Evolutionary conservation across 2,329 filamentous ascomycete genomes (phyloP).

Genomic region (Microdochium paspali): DNA sequence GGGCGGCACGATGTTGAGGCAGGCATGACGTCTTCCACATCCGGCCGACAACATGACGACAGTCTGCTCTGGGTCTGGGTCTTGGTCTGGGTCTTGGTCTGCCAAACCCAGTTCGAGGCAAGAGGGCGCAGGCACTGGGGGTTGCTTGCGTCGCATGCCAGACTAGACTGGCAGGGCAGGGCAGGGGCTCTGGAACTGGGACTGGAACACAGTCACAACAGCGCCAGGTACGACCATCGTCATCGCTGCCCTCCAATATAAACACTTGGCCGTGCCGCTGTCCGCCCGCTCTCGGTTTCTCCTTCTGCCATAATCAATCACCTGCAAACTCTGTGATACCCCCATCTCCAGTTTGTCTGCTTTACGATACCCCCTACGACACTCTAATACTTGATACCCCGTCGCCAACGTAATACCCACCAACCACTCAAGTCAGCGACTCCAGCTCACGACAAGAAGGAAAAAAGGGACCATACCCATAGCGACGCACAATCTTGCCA

Average conservation of each 20-base stretch:
- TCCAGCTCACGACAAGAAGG: too few relatives aligned
- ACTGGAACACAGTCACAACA: too few relatives aligned
- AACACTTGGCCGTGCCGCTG: not conserved
- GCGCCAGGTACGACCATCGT: not conserved
- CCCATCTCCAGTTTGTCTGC: not conserved
- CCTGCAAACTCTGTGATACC: not conserved
- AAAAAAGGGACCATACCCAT: too few relatives aligned
- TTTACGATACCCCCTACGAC: too few relatives aligned
- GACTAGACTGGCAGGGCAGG: too few relatives aligned
- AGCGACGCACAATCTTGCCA: not conserved
- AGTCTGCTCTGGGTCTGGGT: too few relatives aligned
- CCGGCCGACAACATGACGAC: not conserved
- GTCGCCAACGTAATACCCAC: not conserved
- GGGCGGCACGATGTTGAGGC: not conserved
- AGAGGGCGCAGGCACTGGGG: too few relatives aligned
- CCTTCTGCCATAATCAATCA: not conserved
- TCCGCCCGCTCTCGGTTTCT: not conserved
- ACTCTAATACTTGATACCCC: not conserved
- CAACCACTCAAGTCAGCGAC: not conserved
- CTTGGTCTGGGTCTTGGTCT: too few relatives aligned
- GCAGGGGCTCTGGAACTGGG: too few relatives aligned
- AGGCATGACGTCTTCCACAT: constrained; percentile 1
- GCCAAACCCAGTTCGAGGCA: not conserved
- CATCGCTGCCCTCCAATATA: not conserved
- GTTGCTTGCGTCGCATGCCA: too few relatives aligned